These are phyloP conservation scores for Syzygium syzygioides DNA, from an alignment of 441 rosid species.

Conservation along the genomic window DNA sequence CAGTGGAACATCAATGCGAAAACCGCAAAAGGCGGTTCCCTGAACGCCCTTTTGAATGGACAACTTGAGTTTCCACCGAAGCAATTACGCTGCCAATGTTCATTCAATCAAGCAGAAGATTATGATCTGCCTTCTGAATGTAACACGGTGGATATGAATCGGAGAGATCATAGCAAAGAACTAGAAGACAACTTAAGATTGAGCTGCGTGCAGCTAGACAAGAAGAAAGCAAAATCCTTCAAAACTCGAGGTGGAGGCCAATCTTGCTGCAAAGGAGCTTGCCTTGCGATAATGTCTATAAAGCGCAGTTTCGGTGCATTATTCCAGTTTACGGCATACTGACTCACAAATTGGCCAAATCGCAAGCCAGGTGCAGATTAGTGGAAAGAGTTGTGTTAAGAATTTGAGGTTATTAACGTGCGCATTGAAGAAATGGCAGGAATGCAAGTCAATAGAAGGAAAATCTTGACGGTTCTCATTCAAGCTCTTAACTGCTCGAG, in stretches of 20 bases:
- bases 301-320: slow-evolving; percentile 20
- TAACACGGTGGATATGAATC: neutral
- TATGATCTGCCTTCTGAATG: neutral
- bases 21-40: slow-evolving; percentile 9
- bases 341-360: slow-evolving; percentile 16
- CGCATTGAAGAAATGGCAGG: slow-evolving; percentile 19
- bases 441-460: slow-evolving; percentile 6
- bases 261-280: slow-evolving; percentile 13
- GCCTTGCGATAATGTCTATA: slow-evolving; percentile 14
- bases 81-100: neutral
- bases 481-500: slow-evolving; percentile 16
- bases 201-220: slow-evolving; percentile 35
- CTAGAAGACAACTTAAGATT: slow-evolving; percentile 16
- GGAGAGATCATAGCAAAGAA: neutral
- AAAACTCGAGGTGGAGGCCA: slow-evolving; percentile 31
- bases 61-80: neutral
- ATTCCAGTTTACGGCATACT: slow-evolving; percentile 16
- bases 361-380: slow-evolving; percentile 17
- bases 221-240: slow-evolving; percentile 24
- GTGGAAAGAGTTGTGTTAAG: neutral
- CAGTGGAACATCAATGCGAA: neutral
- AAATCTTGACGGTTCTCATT: slow-evolving; percentile 19
- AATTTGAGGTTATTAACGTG: slow-evolving; percentile 20
- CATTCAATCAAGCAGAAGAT: slow-evolving; percentile 3
- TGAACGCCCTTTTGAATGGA: slow-evolving; percentile 15